Evolutionary conservation across 1,139 yeast species (phyloP).

Genomic region (Diutina sp.): DNA sequence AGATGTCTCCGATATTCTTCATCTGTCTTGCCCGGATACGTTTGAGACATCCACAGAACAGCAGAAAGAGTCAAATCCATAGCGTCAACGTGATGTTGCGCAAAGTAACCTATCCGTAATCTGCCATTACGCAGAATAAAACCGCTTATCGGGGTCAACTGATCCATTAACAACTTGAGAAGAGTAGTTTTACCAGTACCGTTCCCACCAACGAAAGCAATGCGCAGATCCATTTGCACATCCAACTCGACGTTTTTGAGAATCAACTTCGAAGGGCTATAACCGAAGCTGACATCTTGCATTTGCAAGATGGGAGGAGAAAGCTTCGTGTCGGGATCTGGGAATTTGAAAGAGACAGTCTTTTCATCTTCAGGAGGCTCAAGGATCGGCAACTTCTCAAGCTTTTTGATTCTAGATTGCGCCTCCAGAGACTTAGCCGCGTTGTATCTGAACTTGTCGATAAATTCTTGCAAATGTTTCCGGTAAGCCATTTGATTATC

Average conservation of each 20-base stretch:
- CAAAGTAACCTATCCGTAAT: slow-evolving; percentile 89
- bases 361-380: slow-evolving; percentile 95
- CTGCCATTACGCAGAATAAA: slow-evolving; percentile 70
- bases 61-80: slow-evolving; percentile 86
- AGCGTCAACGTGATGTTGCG: slow-evolving; percentile 99
- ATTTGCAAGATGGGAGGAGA: slow-evolving; percentile 92
- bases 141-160: slow-evolving; percentile 60
- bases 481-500: slow-evolving; percentile 96
- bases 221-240: slow-evolving; percentile 86
- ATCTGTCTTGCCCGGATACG: slow-evolving; percentile 87
- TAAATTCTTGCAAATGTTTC: slow-evolving; percentile 83
- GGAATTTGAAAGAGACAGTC: slow-evolving; percentile 75
- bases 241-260: slow-evolving; percentile 75
- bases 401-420: slow-evolving; percentile 90
- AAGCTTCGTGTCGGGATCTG: slow-evolving; percentile 74
- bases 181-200: slow-evolving; percentile 98
- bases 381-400: slow-evolving; percentile 83
- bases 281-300: slow-evolving; percentile 80
- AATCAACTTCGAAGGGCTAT: slow-evolving; percentile 46
- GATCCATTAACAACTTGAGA: slow-evolving; percentile 74
- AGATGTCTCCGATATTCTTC: slow-evolving; percentile 95
- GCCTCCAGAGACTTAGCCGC: slow-evolving; percentile 98
- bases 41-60: slow-evolving; percentile 85
- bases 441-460: slow-evolving; percentile 92
- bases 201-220: slow-evolving; percentile 96